Evolutionary conservation across 129 eudicot species (phyloP), one percentile per base, ranked within the genome.

Genomic region (Escallonia herrerae): DNA sequence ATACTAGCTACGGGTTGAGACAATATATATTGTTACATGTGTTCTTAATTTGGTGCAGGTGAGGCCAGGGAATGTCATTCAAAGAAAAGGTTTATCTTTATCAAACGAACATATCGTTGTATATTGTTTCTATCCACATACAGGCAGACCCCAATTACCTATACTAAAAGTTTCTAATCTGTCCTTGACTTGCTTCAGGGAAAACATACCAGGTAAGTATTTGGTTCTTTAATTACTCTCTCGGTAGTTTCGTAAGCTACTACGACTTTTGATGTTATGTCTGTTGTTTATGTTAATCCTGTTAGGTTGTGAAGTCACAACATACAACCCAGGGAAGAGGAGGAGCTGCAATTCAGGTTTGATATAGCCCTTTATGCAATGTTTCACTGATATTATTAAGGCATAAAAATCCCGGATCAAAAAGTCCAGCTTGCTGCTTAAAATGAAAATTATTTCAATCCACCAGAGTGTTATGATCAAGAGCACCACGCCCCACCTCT

Each of bases 301-400:
- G 56, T 43, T 67, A 93, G 99, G 95, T 93, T 37, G 71, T 93
- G 47, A 93, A 89, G 80, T 89, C 91, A 46, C 87, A 83, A 9
- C 99, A 93, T 48, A 72, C 91, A 1, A 80, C 84, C 15, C 99
- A 86, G 69, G 99, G 99, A 75, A 83, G 96, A 76, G 95, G 95
- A 74, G 96, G 95, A 8, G 95, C 99, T 56, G 73, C 82, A 43
- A 89, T 93, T 73, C 99, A 93, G 95, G 97, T 91, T 58, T 38
- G 39, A 15, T 8, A 51, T 40, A 53, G 38, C 40, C 42, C 50
- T 67, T 7, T 56, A 8, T 14, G 0, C 43, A 12, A 38, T n/a
- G 5, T 41, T 40, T 14, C 3, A n/a, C 53, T 51, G 1, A 45
- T 45, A 45, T 1, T 51, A 3, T 1, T 51, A 3, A 6, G 56